Percentiles rank a stretch among this genome's conserved stretches.
These are phyloP conservation scores for Blastobotrys robertii DNA, from an alignment of 805 yeast genomes.

Conservation along the genomic window DNA sequence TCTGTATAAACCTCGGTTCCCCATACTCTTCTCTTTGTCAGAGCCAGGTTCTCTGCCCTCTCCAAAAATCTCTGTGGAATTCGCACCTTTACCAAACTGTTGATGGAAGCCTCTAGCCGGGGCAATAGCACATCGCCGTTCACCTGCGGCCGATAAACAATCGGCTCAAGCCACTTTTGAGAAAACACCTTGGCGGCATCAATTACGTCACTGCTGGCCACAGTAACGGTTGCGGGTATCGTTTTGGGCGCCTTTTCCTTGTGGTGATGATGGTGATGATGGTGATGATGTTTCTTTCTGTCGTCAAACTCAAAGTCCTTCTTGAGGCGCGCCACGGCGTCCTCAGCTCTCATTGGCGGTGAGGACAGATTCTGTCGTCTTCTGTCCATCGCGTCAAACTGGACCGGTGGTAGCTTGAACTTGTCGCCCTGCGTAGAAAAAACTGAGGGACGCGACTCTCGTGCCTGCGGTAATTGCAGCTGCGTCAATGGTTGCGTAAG, in stretches of 20 bases:
- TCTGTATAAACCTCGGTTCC: conserved; percentile 91
- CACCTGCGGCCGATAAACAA: conserved; percentile 35
- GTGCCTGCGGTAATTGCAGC: too few relatives aligned
- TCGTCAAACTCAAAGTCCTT: conserved; percentile 11
- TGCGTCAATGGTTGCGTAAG: too few relatives aligned
- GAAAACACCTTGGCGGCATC: conserved; percentile 34
- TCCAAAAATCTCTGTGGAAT: conserved; percentile 39
- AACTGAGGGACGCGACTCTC: too few relatives aligned
- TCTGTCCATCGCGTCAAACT: conserved; percentile 18
- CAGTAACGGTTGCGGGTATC: conserved; percentile 19
- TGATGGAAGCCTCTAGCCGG: conserved; percentile 24
- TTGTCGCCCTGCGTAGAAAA: too few relatives aligned
- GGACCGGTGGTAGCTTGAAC: conserved; percentile 22
- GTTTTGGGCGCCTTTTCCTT: conserved; percentile 11
- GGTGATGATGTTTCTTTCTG: conserved; percentile 2
- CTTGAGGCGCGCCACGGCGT: conserved; percentile 28
- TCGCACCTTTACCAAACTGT: conserved; percentile 42
- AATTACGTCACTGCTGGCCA: conserved; percentile 34
- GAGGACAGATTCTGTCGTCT: conserved; percentile 11
- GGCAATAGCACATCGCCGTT: conserved; percentile 15
- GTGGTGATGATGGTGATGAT: conserved; percentile 14
- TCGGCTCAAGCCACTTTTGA: conserved; percentile 41
- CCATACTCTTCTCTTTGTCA: conserved; percentile 58
- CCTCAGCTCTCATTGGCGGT: conserved; percentile 27
- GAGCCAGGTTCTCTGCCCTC: conserved; percentile 30